Evolutionary conservation across 1,284 basidiomycete species (phyloP).

Genomic region (Baeospora myosura): DNA sequence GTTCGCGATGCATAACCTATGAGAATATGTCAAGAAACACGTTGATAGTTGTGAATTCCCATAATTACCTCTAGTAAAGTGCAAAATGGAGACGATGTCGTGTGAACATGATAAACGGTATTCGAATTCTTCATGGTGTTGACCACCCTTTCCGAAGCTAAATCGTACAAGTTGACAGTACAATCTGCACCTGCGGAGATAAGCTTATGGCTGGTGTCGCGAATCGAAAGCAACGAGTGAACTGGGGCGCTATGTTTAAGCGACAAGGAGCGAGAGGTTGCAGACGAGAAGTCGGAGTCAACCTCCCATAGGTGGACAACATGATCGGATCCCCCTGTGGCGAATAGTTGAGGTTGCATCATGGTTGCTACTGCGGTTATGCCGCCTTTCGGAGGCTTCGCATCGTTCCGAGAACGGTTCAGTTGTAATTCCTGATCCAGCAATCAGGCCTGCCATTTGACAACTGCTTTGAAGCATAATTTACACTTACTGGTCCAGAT

Average conservation of each 20-base stretch:
- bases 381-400: conserved; percentile 31
- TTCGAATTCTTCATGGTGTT: conserved; percentile 36
- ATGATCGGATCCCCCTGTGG: conserved; percentile 45
- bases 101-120: conserved; percentile 37
- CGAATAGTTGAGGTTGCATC: conserved; percentile 33
- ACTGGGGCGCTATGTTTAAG: conserved; percentile 38
- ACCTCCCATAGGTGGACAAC: conserved; percentile 40
- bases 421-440: no score
- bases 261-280: conserved; percentile 23
- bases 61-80: conserved; percentile 36
- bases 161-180: conserved; percentile 37
- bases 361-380: conserved; percentile 35
- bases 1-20: conserved; percentile 43
- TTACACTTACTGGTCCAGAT: no score
- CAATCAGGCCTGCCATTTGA: no score
- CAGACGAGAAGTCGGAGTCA: conserved; percentile 23
- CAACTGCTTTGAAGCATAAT: no score
- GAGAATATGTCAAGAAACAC: background rate
- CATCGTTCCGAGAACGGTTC: conserved; percentile 22
- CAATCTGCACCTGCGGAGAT: conserved; percentile 42
- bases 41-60: background rate
- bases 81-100: conserved; percentile 29
- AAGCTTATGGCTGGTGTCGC: conserved; percentile 40
- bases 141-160: conserved; percentile 35
- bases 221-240: conserved; percentile 35